Conservation (phyloP, 2,329 filamentous ascomycete genomes). For the Hortaea werneckii region DNA sequence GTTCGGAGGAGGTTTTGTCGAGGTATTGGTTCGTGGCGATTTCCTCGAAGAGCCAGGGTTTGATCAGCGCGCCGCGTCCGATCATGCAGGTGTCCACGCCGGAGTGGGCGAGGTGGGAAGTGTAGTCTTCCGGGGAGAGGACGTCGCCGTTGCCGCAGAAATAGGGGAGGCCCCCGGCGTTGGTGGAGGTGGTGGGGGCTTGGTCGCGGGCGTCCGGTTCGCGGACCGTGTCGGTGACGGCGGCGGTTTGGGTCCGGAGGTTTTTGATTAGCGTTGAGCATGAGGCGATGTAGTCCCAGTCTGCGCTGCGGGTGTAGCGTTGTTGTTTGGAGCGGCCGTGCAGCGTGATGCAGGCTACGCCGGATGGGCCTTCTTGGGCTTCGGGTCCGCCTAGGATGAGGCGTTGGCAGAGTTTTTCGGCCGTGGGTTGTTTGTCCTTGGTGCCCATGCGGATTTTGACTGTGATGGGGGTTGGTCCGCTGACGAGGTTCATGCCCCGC, state of each 20-base stretch:
- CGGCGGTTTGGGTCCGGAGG: conserved; percentile 60
- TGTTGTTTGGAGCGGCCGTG: conserved; percentile 91
- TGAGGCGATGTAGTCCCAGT: conserved; percentile 91
- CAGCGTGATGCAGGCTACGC: conserved; percentile 88
- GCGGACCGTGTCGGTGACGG: conserved; percentile 61
- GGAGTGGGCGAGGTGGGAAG: conserved; percentile 62
- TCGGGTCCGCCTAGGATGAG: conserved; percentile 72
- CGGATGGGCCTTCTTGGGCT: conserved; percentile 56
- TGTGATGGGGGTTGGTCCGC: conserved; percentile 80
- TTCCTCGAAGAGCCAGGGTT: conserved; percentile 98
- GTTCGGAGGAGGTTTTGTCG: conserved; percentile 85
- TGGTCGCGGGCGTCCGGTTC: conserved; percentile 69
- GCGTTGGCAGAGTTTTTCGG: conserved; percentile 69
- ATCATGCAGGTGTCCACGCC: conserved; percentile 94
- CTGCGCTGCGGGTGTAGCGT: conserved; percentile 81
- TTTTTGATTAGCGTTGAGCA: conserved; percentile 75
- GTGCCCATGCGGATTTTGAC: conserved; percentile 93
- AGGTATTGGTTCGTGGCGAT: conserved; percentile 86
- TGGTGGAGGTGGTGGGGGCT: conserved; percentile 51
- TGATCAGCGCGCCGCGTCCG: conserved; percentile 88
- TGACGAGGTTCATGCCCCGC: conserved; percentile 90
- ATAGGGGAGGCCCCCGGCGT: conserved; percentile 49
- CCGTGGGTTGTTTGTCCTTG: conserved; percentile 66
- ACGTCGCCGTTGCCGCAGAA: conserved; percentile 96
- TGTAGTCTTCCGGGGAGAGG: conserved; percentile 86